Base-by-base conservation (phyloP, 768 basidiomycete species). In the Dioszegia hungarica region DNA sequence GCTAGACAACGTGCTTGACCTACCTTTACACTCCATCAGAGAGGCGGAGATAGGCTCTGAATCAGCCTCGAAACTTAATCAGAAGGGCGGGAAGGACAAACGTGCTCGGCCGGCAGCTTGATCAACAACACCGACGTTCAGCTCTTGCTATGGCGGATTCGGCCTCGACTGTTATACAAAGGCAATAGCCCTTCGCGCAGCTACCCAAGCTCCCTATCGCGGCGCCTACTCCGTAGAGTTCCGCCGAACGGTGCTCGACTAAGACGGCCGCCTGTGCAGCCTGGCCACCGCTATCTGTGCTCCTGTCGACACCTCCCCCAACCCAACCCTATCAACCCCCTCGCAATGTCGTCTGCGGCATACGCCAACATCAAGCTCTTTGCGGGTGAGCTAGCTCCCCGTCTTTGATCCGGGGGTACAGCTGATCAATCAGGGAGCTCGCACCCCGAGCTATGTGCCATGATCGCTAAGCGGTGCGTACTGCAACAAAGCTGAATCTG, bases 381-480 rank as follows among this genome's bases (percentile, higher is more conserved):
- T 51, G 66, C 77, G 39, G 78, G 78, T 78, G 53, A 59, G 77
- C 61, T 25, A 24, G 14, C 17, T 36, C 20, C 29, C 28, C 20
- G 41, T 41, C 25, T 39, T 14, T 14, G 20, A 25, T 6, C 27
- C 27, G n/a, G 10, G 31, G n/a, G 6, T 24, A 10, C 12, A 25
- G 34, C 24, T 39, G 40, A 45, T 17, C 29, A 29, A 36, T 11
- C 36, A 95, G 93, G 94, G 75, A 94, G 93, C 79, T 92, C 90
- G 77, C 95, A 99, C 80, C 90, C 91, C 71, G 89, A 93, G 83
- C 88, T 99, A 81, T 94, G 94, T 78, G 83, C 87, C 73, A 82
- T 86, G 60, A 91, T 99, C 79, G 89, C 90, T 72, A 90, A 95
- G 83, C 87, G 90, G 94, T 95, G 83, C 86, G 93, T 79, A 80